Evolutionary conservation across 208 protist genomes (phyloP), one percentile per base, ranked within the genome.

Genomic region (Zelonia costaricensis): DNA sequence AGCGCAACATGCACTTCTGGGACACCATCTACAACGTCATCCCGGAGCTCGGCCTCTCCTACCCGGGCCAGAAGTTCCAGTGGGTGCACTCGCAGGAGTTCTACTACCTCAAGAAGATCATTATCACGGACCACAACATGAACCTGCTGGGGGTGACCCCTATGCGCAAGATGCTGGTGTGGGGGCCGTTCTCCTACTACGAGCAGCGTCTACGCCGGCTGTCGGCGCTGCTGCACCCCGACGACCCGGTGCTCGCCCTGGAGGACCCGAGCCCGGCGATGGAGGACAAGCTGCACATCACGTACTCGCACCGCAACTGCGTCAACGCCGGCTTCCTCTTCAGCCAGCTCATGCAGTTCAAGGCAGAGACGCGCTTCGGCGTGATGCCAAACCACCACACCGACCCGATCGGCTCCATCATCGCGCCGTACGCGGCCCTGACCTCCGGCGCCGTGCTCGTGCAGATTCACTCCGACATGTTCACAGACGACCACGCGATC

Each of bases 81-180:
- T 94, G 86, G 88, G 83, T 93, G 43, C 91, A 94, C 78, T 96
- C 91, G 47, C 87, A 96, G 66, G 91, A 96, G 82, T 96, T 94
- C 73, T 94, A 84, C 69, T 96, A 84, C 62, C 76, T 96, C 25
- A 96, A 96, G 77, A 96, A 96, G 73, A 71, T 93, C 40, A 84
- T 96, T 62, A 96, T 96, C 62, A 96, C 86, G 35, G 91, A 94
- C 62, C 91, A 94, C 80, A 96, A 96, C 78, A 94, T 93, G 87
- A 96, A 94, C 73, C 60, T 96, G 51, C 75, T 93, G 6, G 86
- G 91, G 4, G 86, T 91, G 39, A 93, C 90, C 25, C 90, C 90
- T 49, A 88, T 95, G 84, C 86, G 90, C 5, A 89, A 91, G 68
- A 93, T 95, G 71, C 76, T 96, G 25, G 81, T 93, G 28, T 96